A percentile compares a stretch with the other conserved stretches of the same genome.
phyloP scores from a whole-genome alignment of 2,329 filamentous ascomycete species.

The Cytospora schulzeri region DNA sequence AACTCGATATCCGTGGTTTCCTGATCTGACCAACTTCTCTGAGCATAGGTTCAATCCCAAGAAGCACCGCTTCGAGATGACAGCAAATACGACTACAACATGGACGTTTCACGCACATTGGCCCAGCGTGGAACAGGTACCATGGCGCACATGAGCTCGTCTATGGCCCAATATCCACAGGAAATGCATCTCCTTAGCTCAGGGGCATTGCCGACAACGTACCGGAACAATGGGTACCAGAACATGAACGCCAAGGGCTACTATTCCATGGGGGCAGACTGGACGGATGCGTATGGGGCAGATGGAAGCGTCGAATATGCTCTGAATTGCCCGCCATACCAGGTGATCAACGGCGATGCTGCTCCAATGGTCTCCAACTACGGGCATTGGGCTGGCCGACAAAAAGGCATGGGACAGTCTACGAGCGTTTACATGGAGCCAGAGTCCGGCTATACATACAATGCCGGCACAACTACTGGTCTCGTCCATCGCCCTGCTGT shows the following conservation, averaged over 20 bases:
- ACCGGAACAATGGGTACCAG: conserved; percentile 34
- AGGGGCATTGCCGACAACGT: conserved; percentile 38
- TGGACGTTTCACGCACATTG: conserved; percentile 41
- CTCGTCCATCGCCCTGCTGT: conserved; percentile 41
- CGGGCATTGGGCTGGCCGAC: conserved; percentile 25
- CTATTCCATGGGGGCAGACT: conserved; percentile 39
- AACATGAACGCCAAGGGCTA: conserved; percentile 31
- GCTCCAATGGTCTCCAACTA: conserved; percentile 38
- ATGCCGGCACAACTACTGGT: conserved; percentile 24
- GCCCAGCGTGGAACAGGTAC: conserved; percentile 34
- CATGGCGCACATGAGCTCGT: conserved; percentile 35
- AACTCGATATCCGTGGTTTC: neutral
- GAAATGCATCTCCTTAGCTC: conserved; percentile 38
- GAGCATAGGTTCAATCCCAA: conserved; percentile 41
- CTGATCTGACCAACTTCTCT: conserved; percentile 12
- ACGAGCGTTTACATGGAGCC: conserved; percentile 41
- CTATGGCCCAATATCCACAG: conserved; percentile 37
- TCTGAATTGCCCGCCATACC: conserved; percentile 39
- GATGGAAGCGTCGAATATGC: conserved; percentile 43
- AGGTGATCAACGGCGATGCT: conserved; percentile 40
- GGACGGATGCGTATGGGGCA: conserved; percentile 40
- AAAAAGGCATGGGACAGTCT: conserved; percentile 20
- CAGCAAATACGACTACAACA: conserved; percentile 40
- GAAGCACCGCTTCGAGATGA: conserved; percentile 41
- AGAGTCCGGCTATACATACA: conserved; percentile 40